Conservation (phyloP, 2,329 filamentous ascomycete genomes). For the Rhinocladiella mackenziei region DNA sequence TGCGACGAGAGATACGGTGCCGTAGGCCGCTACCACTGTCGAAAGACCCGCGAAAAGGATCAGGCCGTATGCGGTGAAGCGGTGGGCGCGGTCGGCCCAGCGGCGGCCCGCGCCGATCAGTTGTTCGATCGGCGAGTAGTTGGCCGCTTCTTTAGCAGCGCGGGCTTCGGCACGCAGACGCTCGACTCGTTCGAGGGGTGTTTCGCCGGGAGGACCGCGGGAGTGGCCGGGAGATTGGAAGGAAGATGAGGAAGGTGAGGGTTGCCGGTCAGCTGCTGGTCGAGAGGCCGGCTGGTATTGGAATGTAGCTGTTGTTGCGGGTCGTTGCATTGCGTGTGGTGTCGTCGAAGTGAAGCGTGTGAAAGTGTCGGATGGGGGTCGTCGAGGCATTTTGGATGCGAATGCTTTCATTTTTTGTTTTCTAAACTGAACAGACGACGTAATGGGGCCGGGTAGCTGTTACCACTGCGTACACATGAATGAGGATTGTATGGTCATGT, state of each 20-base stretch:
- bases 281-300: conserved; percentile 31
- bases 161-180: conserved; percentile 64
- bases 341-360: conserved; percentile 51
- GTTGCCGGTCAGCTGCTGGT: conserved; percentile 8
- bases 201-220: conserved; percentile 46
- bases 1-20: conserved; percentile 62
- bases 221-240: conserved; percentile 13
- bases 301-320: conserved; percentile 30
- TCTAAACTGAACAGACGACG: no score
- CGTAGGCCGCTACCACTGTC: conserved; percentile 59
- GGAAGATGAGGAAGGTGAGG: conserved; percentile 20
- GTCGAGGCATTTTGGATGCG: conserved; percentile 34
- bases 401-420: conserved; percentile 15
- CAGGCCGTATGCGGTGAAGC: conserved; percentile 55
- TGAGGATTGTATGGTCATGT: no score
- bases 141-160: conserved; percentile 59
- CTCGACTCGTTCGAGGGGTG: conserved; percentile 65
- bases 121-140: conserved; percentile 54
- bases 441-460: no score
- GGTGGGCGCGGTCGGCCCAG: conserved; percentile 60
- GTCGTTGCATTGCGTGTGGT: conserved; percentile 46
- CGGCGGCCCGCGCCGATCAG: conserved; percentile 51
- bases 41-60: conserved; percentile 58
- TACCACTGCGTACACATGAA: no score
- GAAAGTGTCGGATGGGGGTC: conserved; percentile 42